These are phyloP conservation scores for Baorangia bicolor DNA, from an alignment of 768 basidiomycete genomes.

Conservation along the genomic window DNA sequence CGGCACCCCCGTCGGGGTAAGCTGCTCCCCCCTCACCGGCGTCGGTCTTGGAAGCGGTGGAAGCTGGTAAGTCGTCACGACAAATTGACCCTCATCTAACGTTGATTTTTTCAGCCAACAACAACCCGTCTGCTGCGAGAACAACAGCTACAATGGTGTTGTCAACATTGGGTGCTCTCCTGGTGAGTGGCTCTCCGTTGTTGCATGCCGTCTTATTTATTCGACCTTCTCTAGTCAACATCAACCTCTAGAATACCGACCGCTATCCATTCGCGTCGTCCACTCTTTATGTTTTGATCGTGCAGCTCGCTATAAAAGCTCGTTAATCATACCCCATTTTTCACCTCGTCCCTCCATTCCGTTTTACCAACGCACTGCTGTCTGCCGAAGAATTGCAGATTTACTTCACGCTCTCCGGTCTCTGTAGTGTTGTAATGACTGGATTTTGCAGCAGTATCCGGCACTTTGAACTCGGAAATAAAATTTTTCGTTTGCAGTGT, in stretches of 20 bases:
- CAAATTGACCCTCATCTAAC: too few relatives aligned
- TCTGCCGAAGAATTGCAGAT: not conserved
- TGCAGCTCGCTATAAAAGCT: not conserved
- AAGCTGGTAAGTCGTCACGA: too few relatives aligned
- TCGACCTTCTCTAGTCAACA: conserved; percentile 8
- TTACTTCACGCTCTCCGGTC: not conserved
- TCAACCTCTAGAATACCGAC: conserved; percentile 12
- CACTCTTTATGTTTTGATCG: conserved; percentile 19
- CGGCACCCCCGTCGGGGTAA: too few relatives aligned
- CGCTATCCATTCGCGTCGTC: not conserved
- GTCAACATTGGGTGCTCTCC: conserved; percentile 39
- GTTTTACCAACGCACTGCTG: not conserved
- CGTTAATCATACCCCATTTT: conserved; percentile 18
- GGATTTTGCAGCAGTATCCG: not conserved
- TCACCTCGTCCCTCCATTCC: not conserved
- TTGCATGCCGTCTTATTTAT: not conserved
- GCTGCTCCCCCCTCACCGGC: too few relatives aligned
- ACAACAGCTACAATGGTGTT: conserved; percentile 35
- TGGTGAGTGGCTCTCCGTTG: conserved; percentile 21
- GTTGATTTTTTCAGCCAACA: conserved; percentile 32
- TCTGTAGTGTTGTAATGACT: not conserved
- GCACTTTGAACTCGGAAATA: not conserved
- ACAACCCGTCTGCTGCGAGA: conserved; percentile 41
- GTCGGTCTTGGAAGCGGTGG: too few relatives aligned
- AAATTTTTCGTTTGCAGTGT: not conserved